Evolutionary conservation across 192 early-diverging fungal genomes (phyloP), one percentile per base, ranked within the genome.

Genomic region (Podila horticola): DNA sequence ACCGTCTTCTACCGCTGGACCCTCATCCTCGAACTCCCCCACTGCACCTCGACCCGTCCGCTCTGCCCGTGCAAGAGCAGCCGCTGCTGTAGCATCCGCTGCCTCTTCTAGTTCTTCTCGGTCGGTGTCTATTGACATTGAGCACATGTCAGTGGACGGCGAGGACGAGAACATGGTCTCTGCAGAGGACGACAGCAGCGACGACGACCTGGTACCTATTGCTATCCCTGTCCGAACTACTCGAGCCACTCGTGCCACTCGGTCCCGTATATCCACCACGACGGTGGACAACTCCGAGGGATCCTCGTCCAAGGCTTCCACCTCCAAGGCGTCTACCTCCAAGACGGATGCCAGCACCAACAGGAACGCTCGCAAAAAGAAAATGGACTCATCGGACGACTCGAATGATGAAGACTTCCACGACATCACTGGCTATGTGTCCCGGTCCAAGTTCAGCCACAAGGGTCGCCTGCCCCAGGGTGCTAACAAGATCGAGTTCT

Each of bases 401-500:
- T 63, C 63, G 10, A 66, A 79, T 13, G 73, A 84, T 29, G 66
- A 62, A 24, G 67, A 79, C 61, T 62, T 65, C 48, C 69, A 82
- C 26, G 73, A 72, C 11, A 74, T 83, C 61, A 52, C 59, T 70
- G 71, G 76, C 36, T 62, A 59, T 59, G 59, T 71, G n/a, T 41
- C 82, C 22, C 45, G 82, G 17, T 67, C 62, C 13, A 60, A 67
- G 22, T 73, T 83, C n/a, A 75, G 75, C 26, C 83, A 82, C 52
- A 81, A 81, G 26, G 77, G 71, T 11, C 31, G 71, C 12, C 51
- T 79, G 49, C 65, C 67, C 9, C 59, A 71, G 20, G 64, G 70
- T 1, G 38, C 82, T 20, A 79, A 79, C 38, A 75, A 71, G 62
- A 74, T 86, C 26, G 74, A 72, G 34, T 89, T 89, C 58, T 89